phyloP scores from a whole-genome alignment of 1,284 basidiomycete genomes.

The Ganoderma meredithae region DNA sequence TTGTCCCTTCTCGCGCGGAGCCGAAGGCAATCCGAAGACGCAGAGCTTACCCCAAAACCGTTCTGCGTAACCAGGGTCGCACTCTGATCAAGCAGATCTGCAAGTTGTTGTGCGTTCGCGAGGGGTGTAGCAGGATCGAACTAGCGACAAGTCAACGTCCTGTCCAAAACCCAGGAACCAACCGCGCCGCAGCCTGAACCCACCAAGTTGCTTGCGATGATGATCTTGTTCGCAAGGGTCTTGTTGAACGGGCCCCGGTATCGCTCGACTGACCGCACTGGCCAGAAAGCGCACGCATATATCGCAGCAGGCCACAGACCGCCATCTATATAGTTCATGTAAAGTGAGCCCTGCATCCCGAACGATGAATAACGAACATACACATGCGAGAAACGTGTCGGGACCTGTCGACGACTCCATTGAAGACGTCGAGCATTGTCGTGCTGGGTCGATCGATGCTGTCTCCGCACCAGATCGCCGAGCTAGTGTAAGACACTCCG shows the following conservation, averaged over 20 bases:
- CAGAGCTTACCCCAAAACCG: slow-evolving; percentile 32
- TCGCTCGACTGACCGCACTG: slow-evolving; percentile 35
- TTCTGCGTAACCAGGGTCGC: slow-evolving; percentile 31
- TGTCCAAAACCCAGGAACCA: not conserved
- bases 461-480: slow-evolving; percentile 31
- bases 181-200: not conserved
- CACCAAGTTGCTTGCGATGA: slow-evolving; percentile 33
- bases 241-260: slow-evolving; percentile 36
- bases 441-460: slow-evolving; percentile 28
- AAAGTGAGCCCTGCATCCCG: not conserved
- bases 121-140: slow-evolving; percentile 35
- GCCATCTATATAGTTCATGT: slow-evolving; percentile 12
- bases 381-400: slow-evolving; percentile 26
- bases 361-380: slow-evolving; percentile 13
- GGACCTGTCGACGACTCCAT: slow-evolving; percentile 23
- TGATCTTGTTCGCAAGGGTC: slow-evolving; percentile 32
- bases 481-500: slow-evolving; percentile 10
- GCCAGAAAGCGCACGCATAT: slow-evolving; percentile 30
- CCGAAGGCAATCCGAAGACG: not conserved
- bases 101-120: slow-evolving; percentile 24
- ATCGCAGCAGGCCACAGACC: slow-evolving; percentile 14
- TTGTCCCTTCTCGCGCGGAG: not conserved
- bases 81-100: slow-evolving; percentile 26
- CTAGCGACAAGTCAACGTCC: slow-evolving; percentile 15
- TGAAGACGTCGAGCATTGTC: slow-evolving; percentile 28